These are phyloP conservation scores for Russula dissimulans DNA, from an alignment of 768 basidiomycete species.

Conservation along the genomic window DNA sequence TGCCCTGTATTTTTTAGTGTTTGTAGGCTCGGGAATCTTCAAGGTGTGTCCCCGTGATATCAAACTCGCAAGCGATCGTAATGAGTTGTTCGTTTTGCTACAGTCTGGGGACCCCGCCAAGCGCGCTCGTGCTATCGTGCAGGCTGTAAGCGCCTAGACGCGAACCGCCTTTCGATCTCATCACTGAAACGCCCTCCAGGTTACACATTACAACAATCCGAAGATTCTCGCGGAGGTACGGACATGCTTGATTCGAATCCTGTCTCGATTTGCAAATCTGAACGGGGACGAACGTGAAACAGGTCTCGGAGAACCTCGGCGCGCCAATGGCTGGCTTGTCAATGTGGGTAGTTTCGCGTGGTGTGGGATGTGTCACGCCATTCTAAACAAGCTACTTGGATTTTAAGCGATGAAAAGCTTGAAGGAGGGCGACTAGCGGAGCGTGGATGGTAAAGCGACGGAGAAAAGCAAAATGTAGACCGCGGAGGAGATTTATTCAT, in stretches of 20 bases:
- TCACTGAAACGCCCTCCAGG: conserved; percentile 32
- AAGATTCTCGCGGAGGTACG: conserved; percentile 80
- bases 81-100: not conserved
- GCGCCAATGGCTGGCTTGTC: conserved; percentile 90
- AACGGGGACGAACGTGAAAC: conserved; percentile 4
- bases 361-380: not conserved
- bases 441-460: conserved; percentile 48
- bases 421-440: conserved; percentile 62
- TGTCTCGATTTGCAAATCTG: not conserved
- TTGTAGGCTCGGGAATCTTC: conserved; percentile 98
- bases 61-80: not conserved
- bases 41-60: conserved; percentile 43
- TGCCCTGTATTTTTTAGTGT: conserved; percentile 47
- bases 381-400: not conserved
- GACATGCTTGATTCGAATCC: not conserved
- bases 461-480: not conserved
- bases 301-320: conserved; percentile 78
- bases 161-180: conserved; percentile 3
- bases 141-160: conserved; percentile 51
- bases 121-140: conserved; percentile 90
- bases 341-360: conserved; percentile 46
- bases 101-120: conserved; percentile 91
- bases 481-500: not conserved
- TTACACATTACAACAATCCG: conserved; percentile 93
- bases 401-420: conserved; percentile 47